Conservation (phyloP, 495 filamentous ascomycete genomes). For the Hypoxylon perforatum region DNA sequence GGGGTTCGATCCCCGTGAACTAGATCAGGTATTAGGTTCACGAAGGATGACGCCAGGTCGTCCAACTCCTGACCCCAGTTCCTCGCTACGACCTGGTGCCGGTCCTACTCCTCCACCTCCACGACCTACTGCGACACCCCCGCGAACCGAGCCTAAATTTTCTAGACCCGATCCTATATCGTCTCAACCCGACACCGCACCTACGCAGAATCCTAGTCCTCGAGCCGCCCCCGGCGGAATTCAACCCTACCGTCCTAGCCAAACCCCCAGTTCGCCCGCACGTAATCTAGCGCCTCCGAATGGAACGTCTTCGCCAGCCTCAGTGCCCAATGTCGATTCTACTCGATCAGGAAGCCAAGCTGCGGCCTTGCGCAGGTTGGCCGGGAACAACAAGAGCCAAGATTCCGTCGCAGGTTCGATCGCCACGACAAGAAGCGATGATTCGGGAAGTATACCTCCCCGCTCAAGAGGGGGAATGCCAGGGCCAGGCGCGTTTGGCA, state of each 20-base stretch:
- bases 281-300: conserved; percentile 51
- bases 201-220: conserved; percentile 31
- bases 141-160: conserved; percentile 38
- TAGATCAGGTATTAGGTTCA: conserved; percentile 72
- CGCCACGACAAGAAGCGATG: conserved; percentile 57
- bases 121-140: conserved; percentile 52
- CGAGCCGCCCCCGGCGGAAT: conserved; percentile 20
- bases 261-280: conserved; percentile 39
- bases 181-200: conserved; percentile 32
- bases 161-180: conserved; percentile 31
- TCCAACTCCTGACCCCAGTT: conserved; percentile 35
- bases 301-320: conserved; percentile 53
- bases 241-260: conserved; percentile 33
- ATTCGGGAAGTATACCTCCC: conserved; percentile 58
- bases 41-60: conserved; percentile 46
- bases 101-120: conserved; percentile 40
- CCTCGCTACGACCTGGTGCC: conserved; percentile 31
- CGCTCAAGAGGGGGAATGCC: conserved; percentile 60
- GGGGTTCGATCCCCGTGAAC: conserved; percentile 84
- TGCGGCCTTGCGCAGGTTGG: conserved; percentile 56
- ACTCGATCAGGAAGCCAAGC: conserved; percentile 54
- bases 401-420: conserved; percentile 63
- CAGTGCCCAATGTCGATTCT: conserved; percentile 56
- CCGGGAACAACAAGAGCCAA: conserved; percentile 64
- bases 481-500: conserved; percentile 47